Conservation (phyloP, 139 green algal genomes). For the Chlamydomonas sphaeroides region DNA sequence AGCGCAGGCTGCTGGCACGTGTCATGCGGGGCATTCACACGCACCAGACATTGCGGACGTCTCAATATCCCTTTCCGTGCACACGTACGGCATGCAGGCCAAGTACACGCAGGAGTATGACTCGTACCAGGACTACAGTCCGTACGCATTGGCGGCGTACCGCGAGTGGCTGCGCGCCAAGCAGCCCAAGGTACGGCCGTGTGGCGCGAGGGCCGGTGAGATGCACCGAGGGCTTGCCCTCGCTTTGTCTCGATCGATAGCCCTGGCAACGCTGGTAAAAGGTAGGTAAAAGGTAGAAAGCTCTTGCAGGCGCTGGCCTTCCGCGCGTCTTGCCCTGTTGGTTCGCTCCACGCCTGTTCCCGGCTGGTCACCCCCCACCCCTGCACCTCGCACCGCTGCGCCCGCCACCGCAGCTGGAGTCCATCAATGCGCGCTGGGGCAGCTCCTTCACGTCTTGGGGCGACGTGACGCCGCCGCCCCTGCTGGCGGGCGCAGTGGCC, state of each 20-base stretch:
- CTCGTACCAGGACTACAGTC: background rate
- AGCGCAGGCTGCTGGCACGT: background rate
- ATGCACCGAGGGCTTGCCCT: too few species aligned
- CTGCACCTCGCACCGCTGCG: too few species aligned
- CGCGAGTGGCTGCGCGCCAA: background rate
- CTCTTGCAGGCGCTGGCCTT: too few species aligned
- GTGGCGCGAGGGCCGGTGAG: too few species aligned
- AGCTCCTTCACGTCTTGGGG: background rate
- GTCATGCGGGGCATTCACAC: background rate
- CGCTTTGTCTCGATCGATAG: too few species aligned
- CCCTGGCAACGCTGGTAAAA: too few species aligned
- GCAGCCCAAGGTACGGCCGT: background rate
- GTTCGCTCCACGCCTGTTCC: too few species aligned
- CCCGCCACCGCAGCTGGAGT: background rate
- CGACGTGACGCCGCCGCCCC: background rate
- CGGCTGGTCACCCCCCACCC: too few species aligned
- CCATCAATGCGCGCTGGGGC: conserved; percentile 6
- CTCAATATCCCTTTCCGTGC: too few species aligned
- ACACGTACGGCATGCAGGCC: background rate
- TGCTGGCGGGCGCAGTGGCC: background rate
- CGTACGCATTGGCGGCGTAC: background rate
- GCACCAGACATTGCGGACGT: background rate
- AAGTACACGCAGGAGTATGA: conserved; percentile 15
- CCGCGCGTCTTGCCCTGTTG: too few species aligned
- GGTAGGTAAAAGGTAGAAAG: too few species aligned